These are phyloP conservation scores for Pythium phragmiticola DNA, from an alignment of 352 stramenopile genomes.

Conservation along the genomic window DNA sequence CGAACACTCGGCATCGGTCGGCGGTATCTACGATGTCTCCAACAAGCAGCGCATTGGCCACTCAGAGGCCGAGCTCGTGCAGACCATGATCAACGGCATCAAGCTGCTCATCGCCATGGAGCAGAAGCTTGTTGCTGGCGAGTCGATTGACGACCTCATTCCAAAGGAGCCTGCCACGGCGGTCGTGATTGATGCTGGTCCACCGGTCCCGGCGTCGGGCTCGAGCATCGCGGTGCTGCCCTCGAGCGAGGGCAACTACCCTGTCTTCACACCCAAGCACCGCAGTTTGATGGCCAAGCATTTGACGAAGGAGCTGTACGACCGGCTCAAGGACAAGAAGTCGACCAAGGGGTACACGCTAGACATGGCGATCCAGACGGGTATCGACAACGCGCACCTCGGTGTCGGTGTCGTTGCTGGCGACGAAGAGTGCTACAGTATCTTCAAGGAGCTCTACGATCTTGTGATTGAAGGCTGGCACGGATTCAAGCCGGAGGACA, in stretches of 20 bases:
- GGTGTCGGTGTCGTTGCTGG: constrained; percentile 83
- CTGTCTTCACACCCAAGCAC: constrained; percentile 81
- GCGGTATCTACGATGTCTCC: constrained; percentile 87
- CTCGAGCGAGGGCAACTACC: constrained; percentile 71
- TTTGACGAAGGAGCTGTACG: constrained; percentile 78
- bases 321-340: constrained; percentile 71
- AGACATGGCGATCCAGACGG: constrained; percentile 84
- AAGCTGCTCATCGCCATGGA: constrained; percentile 85
- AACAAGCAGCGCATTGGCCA: constrained; percentile 88
- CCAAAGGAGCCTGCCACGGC: constrained; percentile 49
- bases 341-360: constrained; percentile 82
- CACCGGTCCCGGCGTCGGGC: constrained; percentile 35
- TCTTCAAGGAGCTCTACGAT: constrained; percentile 86
- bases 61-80: constrained; percentile 89
- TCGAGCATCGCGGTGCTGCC: constrained; percentile 55
- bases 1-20: constrained; percentile 75
- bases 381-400: constrained; percentile 84
- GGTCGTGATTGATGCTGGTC: constrained; percentile 64
- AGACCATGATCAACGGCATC: constrained; percentile 88
- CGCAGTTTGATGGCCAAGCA: constrained; percentile 86
- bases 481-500: constrained; percentile 76
- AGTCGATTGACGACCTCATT: constrained; percentile 68
- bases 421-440: constrained; percentile 79
- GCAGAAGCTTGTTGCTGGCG: constrained; percentile 51
- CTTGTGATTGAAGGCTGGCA: constrained; percentile 88